Base-by-base conservation (phyloP, 306 rosid genomes). In the Sesbania bispinosa region DNA sequence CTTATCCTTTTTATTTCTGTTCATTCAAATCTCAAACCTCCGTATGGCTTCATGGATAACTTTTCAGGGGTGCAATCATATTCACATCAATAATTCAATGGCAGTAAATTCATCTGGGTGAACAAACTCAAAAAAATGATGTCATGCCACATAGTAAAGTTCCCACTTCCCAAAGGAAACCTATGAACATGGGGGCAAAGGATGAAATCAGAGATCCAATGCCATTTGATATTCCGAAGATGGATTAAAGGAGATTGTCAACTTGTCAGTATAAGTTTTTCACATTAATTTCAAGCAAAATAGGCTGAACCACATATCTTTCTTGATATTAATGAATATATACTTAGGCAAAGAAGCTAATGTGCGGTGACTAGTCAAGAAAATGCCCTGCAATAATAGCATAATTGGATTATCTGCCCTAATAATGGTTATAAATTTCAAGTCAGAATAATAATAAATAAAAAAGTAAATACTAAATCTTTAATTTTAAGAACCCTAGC, bases 21-120 rank as follows among this genome's bases (percentile, higher is more conserved):
- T 45, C 65, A 33, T 67, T 51, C 53, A 42, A n/a, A 48, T 69
- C 43, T 62, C 45, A 67, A 43, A 57, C 58, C 53, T 41, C 51
- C 7, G 33, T 3, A 57, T 77, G 77, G 48, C 52, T 78, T 32
- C 77, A 55, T 42, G 24, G 55, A 24, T 69, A 48, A 46, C 26
- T 68, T 69, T 68, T 60, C 19, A 4, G 20, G 48, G 41, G 51
- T 61, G 27, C 39, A 41, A 62, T 62, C 23, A 63, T 51, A 61
- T 71, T 51, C 41, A 20, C 39, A 30, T 42, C 67, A 5, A 30
- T 43, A 60, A 52, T 51, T 53, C 77, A 29, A 55, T 30, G 47
- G 47, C 26, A 29, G 70, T 45, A 55, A 30, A 73, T 27, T 62
- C 62, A 42, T 60, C 57, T 7, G 35, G 16, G 51, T 41, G 65